Base-by-base conservation (phyloP, 108 stramenopile species). In the Fistulifera pelliculosa region DNA sequence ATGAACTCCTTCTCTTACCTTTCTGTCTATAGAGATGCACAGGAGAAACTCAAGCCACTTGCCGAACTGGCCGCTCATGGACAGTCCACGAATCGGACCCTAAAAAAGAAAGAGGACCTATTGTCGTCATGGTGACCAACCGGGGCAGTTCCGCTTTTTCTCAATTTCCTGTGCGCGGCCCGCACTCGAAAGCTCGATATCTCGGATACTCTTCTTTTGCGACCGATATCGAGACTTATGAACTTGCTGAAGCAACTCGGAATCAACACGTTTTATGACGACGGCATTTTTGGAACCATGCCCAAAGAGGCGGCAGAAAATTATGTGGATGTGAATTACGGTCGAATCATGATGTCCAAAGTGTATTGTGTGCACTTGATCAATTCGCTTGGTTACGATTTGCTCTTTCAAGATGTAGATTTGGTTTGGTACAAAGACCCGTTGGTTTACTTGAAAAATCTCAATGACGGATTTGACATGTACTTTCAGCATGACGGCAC, bases 401-500 rank as follows among this genome's bases (percentile, higher is more conserved):
- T 91, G 10, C 49, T 94, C 3, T 94, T 88, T 65, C 89, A 74
- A 54, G 87, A 84, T 65, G 85, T 86, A 1, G 81, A 88, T 47
- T 52, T 82, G 28, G 64, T 81, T 10, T 69, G 74, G 76, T 75
- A 79, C 54, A 60, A 85, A 31, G 50, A 63, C 8, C 80, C 55
- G 43, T 84, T 88, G 49, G 71, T 80, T 28, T 64, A 72, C 43
- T 52, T 58, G 27, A 22, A 49, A 5, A 66, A 56, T 17, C 58
- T 71, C 12, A 40, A 71, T 6, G 41, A 68, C n/a, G 61, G 62
- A 23, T 80, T 81, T 49, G 93, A 94, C 60, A 71, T 81, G 52
- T 68, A 79, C 21, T 95, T 92, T 58, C 89, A 90, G 68, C 89
- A 96, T 56, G 95, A 96, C 54, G 93, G 93, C 16, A 18, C 12